Percentiles rank a stretch among this genome's conserved stretches.
phyloP scores from a whole-genome alignment of 2,329 filamentous ascomycete species.

The Metarhizium brunneum region DNA sequence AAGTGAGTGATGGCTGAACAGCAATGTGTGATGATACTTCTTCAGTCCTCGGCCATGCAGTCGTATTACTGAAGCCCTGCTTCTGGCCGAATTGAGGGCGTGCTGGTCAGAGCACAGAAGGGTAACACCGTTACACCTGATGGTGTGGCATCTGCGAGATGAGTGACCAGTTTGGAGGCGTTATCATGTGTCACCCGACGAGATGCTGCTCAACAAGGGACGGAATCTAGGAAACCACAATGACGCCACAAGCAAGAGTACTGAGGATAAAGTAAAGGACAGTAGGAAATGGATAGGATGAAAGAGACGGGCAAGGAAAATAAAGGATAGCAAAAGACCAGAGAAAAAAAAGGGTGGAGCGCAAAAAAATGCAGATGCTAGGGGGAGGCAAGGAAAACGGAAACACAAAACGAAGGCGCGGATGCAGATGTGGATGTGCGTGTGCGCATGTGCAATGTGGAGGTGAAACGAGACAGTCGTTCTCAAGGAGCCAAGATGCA shows the following conservation, averaged over 20 bases:
- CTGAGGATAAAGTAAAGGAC: not conserved
- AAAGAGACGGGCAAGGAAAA: conserved; percentile 4
- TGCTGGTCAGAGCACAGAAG: not conserved
- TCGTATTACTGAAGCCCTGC: conserved; percentile 5
- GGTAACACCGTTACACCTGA: not conserved
- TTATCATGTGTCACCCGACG: conserved; percentile 1
- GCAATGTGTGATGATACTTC: not conserved
- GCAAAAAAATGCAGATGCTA: conserved; percentile 1
- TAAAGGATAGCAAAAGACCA: not conserved
- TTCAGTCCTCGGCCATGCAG: not conserved
- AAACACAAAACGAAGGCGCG: conserved; percentile 1
- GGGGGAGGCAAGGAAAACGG: not conserved
- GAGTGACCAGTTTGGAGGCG: not conserved
- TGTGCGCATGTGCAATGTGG: not conserved
- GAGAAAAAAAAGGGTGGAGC: conserved; percentile 3
- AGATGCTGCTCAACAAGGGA: not conserved
- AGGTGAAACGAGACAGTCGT: no score
- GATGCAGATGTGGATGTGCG: not conserved
- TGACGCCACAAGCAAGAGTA: not conserved
- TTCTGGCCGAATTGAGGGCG: not conserved
- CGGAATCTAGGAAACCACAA: not conserved
- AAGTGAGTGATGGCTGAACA: not conserved
- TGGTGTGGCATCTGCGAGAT: not conserved
- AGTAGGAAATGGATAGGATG: not conserved
- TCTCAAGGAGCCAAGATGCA: no score